These are phyloP conservation scores for Cyclotella choctawhatcheeana DNA, from an alignment of 108 stramenopile species.

Conservation along the genomic window DNA sequence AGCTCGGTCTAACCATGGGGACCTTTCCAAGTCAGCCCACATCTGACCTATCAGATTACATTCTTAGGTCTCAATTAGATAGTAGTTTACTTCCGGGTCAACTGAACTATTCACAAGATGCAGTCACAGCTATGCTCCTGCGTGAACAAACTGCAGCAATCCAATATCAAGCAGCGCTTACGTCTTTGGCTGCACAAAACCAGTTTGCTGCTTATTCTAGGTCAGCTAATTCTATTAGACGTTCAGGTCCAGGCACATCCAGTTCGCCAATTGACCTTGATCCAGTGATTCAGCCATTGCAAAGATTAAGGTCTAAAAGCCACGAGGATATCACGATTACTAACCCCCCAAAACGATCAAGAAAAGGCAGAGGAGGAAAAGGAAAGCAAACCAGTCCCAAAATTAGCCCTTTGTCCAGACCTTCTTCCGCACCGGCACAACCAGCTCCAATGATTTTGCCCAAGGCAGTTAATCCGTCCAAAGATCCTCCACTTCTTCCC, in stretches of 20 bases:
- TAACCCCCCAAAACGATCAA: background rate
- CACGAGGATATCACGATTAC: constrained; percentile 1
- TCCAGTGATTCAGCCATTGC: background rate
- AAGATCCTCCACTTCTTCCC: background rate
- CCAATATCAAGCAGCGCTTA: constrained; percentile 24
- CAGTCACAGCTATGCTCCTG: constrained; percentile 44
- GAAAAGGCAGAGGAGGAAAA: constrained; percentile 4
- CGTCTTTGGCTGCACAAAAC: constrained; percentile 38
- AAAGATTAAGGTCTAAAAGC: constrained; percentile 28
- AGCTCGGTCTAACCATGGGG: constrained; percentile 18
- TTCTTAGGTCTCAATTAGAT: constrained; percentile 24
- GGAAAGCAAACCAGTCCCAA: too few species aligned
- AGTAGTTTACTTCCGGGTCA: constrained; percentile 21
- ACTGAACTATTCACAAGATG: constrained; percentile 32
- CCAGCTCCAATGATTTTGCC: background rate
- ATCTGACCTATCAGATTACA: constrained; percentile 32
- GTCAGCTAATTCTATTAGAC: too few species aligned
- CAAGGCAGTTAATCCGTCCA: background rate
- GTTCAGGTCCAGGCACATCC: background rate
- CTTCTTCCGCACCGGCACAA: constrained; percentile 3
- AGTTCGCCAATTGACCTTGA: background rate
- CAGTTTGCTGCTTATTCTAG: constrained; percentile 22
- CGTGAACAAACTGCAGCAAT: constrained; percentile 46
- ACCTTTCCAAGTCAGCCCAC: constrained; percentile 4
- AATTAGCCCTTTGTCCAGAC: constrained; percentile 2